Base-by-base conservation (phyloP, 2,329 filamentous ascomycete genomes). In the Pyrenochaeta sp. region DNA sequence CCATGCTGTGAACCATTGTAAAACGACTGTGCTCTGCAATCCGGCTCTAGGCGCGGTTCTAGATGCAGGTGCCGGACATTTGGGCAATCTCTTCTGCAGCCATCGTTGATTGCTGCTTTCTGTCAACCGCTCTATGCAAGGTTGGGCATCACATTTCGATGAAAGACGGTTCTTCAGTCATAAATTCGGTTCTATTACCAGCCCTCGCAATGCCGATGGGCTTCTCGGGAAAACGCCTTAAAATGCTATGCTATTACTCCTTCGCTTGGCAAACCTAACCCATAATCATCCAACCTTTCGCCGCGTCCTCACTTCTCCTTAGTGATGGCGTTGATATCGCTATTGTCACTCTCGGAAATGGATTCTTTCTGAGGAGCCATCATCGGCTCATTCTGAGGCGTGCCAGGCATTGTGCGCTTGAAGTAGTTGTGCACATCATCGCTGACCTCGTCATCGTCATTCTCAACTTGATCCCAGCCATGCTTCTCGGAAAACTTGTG, bases 401-500 rank as follows among this genome's bases (percentile, higher is more conserved):
- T 37, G 6, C 53, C 51, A 18, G 48, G 39, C 5, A 58, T 62
- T 6, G 60, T 63, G 15, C 58, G 55, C 58, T 57, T 61, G 37
- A 70, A 69, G 53, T 67, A 69, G 22, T 61, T 65, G 48, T 68
- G 63, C 17, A 72, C 55, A 34, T 67, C 63, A n/a, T 55, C 39
- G n/a, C n/a, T n/a, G 14, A 50, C 40, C 10, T 60, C 61, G 30
- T 65, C 56, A 19, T 69, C 66, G n/a, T 67, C 61, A n/a, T 58
- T 53, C 14, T 66, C 61, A 18, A 35, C 50, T 19, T 44, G 45
- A 19, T 63, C 60, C 58, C 58, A 61, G 28, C 60, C 60, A 26
- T 58, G 52, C 50, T 63, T 63, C 48, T 63, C 60, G 0, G 58
- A 63, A 37, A 72, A 64, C 59, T 79, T 80, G 46, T 74, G 71